Base-by-base conservation (phyloP, 1,284 basidiomycete genomes). In the Cronartium ribicola region DNA sequence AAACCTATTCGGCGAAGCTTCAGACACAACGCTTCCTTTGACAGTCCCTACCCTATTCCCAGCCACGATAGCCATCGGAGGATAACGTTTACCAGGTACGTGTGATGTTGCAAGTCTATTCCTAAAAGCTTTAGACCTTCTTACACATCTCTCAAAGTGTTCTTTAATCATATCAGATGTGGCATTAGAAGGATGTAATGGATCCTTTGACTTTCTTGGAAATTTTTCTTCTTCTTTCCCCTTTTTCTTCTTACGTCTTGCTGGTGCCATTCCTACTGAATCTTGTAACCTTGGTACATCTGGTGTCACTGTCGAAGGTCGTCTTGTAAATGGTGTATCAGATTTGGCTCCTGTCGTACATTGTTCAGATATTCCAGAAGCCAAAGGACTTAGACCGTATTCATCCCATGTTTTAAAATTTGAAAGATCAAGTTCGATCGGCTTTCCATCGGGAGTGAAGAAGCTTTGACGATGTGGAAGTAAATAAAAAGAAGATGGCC, bases 401-500 rank as follows among this genome's bases (percentile, higher is more conserved):
- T 71, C 61, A 1, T 69, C 67, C 76, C 76, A 79, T 1, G 66
- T 55, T 11, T 64, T 41, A 1, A 77, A 68, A 37, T 76, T 72
- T 59, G 77, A 75, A 46, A 79, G 77, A 22, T 79, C 75, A 55
- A 78, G 40, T 8, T 70, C 69, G 36, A 60, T 60, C 3, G 36
- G 20, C 59, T 60, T 60, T 11, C 59, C 59, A 22, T 60, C 36
- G 13, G n/a, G 20, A 3, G 59, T 60, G 22, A 29, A 60, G n/a
- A 60, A 60, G 5, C 20, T 60, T 4, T 75, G 63, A 39, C 79
- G 70, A 13, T 75, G 65, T 5, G 80, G 80, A 1, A 82, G 73
- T 40, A 82, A 77, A 67, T 81, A 81, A 67, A 81, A 82, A 39
- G 77, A 78, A 60, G 76, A 78, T 17, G 81, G 74, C 76, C 80